phyloP scores from a whole-genome alignment of 1,284 basidiomycete genomes.

The Melampsora americana region DNA sequence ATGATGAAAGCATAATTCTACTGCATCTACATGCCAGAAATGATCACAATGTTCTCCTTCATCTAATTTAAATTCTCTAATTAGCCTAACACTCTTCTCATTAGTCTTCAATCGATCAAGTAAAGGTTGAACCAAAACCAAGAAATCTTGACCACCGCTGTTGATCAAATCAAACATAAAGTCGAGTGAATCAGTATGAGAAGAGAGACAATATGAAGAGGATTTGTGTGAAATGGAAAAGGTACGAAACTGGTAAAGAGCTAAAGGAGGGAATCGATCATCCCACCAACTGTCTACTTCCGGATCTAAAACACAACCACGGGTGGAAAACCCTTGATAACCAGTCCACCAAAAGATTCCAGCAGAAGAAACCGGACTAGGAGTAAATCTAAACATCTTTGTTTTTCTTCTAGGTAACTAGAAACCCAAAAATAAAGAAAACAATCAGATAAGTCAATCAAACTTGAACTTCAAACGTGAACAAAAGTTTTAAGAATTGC shows the following conservation, averaged over 20 bases:
- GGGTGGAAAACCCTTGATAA: constrained; percentile 62
- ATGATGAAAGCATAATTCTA: constrained; percentile 35
- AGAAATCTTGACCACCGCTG: constrained; percentile 57
- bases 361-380: constrained; percentile 60
- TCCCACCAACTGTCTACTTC: constrained; percentile 60
- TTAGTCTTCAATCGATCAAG: constrained; percentile 58
- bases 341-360: constrained; percentile 60
- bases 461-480: background rate
- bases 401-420: constrained; percentile 60
- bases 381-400: constrained; percentile 67
- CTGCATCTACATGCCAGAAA: constrained; percentile 49
- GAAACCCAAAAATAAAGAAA: too few species aligned
- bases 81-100: constrained; percentile 59
- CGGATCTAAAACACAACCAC: constrained; percentile 62
- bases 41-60: constrained; percentile 56
- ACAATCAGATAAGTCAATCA: constrained; percentile 28
- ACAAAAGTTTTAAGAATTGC: constrained; percentile 38
- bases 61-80: constrained; percentile 60
- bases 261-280: constrained; percentile 61
- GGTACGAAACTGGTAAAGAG: constrained; percentile 57
- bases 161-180: background rate
- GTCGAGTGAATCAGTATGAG: background rate
- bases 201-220: background rate
- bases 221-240: background rate
- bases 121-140: constrained; percentile 59